Evolutionary conservation across 2,329 filamentous ascomycete genomes (phyloP), one percentile per base, ranked within the genome.

Genomic region (Beauveria rudraprayagi): DNA sequence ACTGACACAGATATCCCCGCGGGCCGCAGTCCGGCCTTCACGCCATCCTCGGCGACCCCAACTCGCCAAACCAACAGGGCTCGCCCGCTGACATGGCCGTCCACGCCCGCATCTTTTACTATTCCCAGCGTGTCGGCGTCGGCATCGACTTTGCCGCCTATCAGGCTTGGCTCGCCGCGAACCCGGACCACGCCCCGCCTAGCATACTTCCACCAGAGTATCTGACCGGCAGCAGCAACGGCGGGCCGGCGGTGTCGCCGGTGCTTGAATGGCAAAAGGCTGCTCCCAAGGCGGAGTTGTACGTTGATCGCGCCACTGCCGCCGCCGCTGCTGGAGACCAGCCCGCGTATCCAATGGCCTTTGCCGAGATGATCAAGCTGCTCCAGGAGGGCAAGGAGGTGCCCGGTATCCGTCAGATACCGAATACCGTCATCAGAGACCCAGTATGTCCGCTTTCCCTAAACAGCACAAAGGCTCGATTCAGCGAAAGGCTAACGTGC

Each of bases 341-440:
- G 51, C 88, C 91, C 43, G 83, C 84, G 1, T 96, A 96, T 68
- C 92, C 92, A 3, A 87, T 86, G 54, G 88, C 86, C 1, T 96
- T 97, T 72, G 88, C 90, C 8, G 86, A 93, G 66, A 91, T 97
- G 64, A 87, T 96, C 60, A 88, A 91, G 68, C 83, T 96, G 60
- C 90, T 97, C 59, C 90, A 90, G 26, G 87, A 85, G 30, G 91
- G 91, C 58, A 86, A 91, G 67, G 87, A 90, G 0, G 88, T 97
- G 48, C 91, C 92, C 1, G 92, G 92, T 1, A 95, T 97, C 69
- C 86, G 87, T 66, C 85, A 96, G 65, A 93, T 97, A 58, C 91
- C 92, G 5, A 84, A 91, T 66, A 94, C 88, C 0, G 78, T 96
- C 5, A 78, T 92, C 22, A 80, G 85, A 59, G 88, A 88, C 5